A percentile compares a stretch with the other conserved stretches of the same genome.
Evolutionary conservation across 345 rosid genomes (phyloP).

Genomic region (Stellera chamaejasme): DNA sequence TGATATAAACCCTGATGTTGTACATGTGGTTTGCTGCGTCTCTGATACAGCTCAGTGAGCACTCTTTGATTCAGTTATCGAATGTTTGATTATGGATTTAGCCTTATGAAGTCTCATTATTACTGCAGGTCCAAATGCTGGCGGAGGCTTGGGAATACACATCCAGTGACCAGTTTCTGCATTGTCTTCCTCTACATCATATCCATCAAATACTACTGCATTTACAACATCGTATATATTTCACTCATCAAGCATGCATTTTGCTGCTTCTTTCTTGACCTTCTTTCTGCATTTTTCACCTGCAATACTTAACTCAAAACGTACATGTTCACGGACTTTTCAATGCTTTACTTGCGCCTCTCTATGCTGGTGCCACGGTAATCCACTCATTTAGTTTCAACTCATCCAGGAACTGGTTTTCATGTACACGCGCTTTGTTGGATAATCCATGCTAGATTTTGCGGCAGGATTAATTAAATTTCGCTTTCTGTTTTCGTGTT

Average conservation of each 20-base stretch:
- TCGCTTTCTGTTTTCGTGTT: slow-evolving; percentile 8
- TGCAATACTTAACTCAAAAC: slow-evolving; percentile 38
- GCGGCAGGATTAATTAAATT: slow-evolving; percentile 7
- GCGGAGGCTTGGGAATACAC: slow-evolving; percentile 88
- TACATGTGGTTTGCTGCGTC: not conserved
- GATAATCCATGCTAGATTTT: slow-evolving; percentile 3
- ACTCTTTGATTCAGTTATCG: not conserved
- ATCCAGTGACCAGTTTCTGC: slow-evolving; percentile 74
- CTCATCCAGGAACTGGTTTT: not conserved
- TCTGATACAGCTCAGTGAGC: slow-evolving; percentile 6
- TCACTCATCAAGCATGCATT: slow-evolving; percentile 4
- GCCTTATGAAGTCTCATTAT: slow-evolving; percentile 5
- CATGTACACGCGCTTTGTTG: not conserved
- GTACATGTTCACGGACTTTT: slow-evolving; percentile 93
- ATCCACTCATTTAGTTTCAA: slow-evolving; percentile 6
- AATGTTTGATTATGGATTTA: slow-evolving; percentile 9
- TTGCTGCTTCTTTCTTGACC: slow-evolving; percentile 10
- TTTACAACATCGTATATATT: slow-evolving; percentile 2
- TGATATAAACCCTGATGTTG: not conserved
- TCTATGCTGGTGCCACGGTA: slow-evolving; percentile 79
- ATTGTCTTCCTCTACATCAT: slow-evolving; percentile 96
- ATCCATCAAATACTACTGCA: slow-evolving; percentile 28
- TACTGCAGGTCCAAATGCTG: slow-evolving; percentile 64
- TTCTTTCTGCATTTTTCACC: slow-evolving; percentile 12
- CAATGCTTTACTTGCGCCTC: slow-evolving; percentile 82